These are phyloP conservation scores for Thielaviopsis ethacetica DNA, from an alignment of 2,329 filamentous ascomycete species.

Conservation along the genomic window DNA sequence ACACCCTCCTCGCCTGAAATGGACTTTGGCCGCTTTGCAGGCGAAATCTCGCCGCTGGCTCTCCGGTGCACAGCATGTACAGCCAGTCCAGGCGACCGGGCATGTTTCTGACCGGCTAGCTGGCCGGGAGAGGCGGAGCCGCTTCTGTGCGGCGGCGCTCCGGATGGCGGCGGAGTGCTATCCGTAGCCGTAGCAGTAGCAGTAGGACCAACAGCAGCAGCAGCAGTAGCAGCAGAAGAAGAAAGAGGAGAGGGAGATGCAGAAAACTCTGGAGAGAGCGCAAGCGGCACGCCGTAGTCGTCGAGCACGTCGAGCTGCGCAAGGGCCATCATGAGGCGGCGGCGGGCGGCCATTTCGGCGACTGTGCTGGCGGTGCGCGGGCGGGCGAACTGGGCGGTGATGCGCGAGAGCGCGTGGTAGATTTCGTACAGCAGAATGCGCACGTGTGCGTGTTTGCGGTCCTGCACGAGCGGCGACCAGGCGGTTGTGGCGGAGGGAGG, in stretches of 20 bases:
- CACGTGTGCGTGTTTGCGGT: conserved; percentile 25
- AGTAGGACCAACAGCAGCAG: background rate
- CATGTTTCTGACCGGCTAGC: background rate
- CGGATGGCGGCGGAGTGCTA: too few species aligned
- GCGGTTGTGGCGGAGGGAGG: background rate
- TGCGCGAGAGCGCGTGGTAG: conserved; percentile 35
- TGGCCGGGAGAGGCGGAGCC: background rate
- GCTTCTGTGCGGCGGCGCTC: too few species aligned
- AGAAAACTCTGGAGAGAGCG: background rate
- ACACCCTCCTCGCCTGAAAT: conserved; percentile 10
- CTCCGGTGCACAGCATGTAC: conserved; percentile 15
- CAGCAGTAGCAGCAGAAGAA: background rate
- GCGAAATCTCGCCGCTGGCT: conserved; percentile 25
- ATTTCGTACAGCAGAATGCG: conserved; percentile 40
- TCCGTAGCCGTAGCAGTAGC: background rate
- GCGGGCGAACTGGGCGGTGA: conserved; percentile 40
- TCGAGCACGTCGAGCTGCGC: conserved; percentile 25
- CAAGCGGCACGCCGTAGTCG: conserved; percentile 2
- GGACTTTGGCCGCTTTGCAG: conserved; percentile 28
- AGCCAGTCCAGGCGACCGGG: background rate
- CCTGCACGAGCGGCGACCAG: conserved; percentile 23
- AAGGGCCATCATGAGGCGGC: conserved; percentile 31
- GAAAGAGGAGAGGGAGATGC: background rate
- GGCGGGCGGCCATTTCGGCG: conserved; percentile 36
- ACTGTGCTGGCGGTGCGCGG: conserved; percentile 30